phyloP scores from a whole-genome alignment of 768 basidiomycete species.

The Rhizopogon vinicolor region DNA sequence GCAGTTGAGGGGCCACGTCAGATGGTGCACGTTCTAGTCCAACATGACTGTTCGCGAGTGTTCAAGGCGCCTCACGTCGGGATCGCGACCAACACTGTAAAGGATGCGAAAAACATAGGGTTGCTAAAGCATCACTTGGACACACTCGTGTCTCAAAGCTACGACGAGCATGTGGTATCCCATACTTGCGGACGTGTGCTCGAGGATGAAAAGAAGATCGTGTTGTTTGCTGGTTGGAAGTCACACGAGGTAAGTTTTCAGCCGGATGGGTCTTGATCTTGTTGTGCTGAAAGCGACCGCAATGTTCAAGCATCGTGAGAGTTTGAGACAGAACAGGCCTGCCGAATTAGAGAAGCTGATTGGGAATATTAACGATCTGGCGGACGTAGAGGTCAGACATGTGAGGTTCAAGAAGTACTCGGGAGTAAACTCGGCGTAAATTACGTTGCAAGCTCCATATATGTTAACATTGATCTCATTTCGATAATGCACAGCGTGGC shows the following conservation, averaged over 20 bases:
- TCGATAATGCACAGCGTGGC: no score
- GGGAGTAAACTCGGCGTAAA: background rate
- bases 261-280: background rate
- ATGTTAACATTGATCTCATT: no score
- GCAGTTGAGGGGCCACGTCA: background rate
- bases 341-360: background rate
- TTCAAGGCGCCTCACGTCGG: background rate
- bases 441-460: no score
- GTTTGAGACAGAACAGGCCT: background rate
- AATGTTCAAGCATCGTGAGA: background rate
- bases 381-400: background rate
- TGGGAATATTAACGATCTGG: background rate
- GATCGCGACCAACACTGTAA: background rate
- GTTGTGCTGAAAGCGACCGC: background rate
- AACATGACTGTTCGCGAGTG: background rate
- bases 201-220: background rate
- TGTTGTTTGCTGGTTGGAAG: background rate
- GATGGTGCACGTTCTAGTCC: background rate
- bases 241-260: background rate
- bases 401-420: background rate
- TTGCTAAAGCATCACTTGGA: background rate
- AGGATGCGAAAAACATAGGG: background rate
- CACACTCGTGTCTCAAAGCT: background rate
- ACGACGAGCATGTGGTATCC: background rate
- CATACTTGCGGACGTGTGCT: background rate